These are phyloP conservation scores for Hypomontagnella submonticulosa DNA, from an alignment of 495 filamentous ascomycete species.

Conservation along the genomic window DNA sequence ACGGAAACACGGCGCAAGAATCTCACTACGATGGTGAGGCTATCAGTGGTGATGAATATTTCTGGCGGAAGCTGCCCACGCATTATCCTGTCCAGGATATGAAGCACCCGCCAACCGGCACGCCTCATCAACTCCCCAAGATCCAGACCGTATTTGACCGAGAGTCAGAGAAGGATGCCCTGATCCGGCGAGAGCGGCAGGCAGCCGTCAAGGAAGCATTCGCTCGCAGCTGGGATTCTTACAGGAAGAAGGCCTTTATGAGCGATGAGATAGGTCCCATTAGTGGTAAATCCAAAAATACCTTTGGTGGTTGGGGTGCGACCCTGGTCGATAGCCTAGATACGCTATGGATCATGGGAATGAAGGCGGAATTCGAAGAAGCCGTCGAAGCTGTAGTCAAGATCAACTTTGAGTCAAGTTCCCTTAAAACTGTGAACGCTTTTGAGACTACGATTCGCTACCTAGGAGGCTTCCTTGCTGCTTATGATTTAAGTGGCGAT, in stretches of 20 bases:
- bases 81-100: slow-evolving; percentile 71
- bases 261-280: slow-evolving; percentile 78
- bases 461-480: slow-evolving; percentile 80
- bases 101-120: slow-evolving; percentile 74
- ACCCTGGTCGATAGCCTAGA: slow-evolving; percentile 93
- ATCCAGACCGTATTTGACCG: slow-evolving; percentile 69
- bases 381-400: slow-evolving; percentile 75
- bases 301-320: slow-evolving; percentile 94
- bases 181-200: slow-evolving; percentile 65
- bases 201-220: slow-evolving; percentile 74
- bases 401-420: slow-evolving; percentile 84
- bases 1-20: neutral
- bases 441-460: slow-evolving; percentile 86
- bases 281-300: slow-evolving; percentile 62
- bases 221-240: slow-evolving; percentile 77
- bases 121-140: slow-evolving; percentile 70
- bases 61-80: slow-evolving; percentile 59
- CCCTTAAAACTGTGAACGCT: slow-evolving; percentile 65
- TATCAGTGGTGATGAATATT: slow-evolving; percentile 29
- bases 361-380: slow-evolving; percentile 86
- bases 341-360: slow-evolving; percentile 92
- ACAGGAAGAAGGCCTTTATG: slow-evolving; percentile 77
- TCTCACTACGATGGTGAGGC: slow-evolving; percentile 3
- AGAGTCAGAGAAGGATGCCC: slow-evolving; percentile 47
- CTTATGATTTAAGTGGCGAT: slow-evolving; percentile 79